Base-by-base conservation (phyloP, 148 eudicot species). In the Camellia sinensis region DNA sequence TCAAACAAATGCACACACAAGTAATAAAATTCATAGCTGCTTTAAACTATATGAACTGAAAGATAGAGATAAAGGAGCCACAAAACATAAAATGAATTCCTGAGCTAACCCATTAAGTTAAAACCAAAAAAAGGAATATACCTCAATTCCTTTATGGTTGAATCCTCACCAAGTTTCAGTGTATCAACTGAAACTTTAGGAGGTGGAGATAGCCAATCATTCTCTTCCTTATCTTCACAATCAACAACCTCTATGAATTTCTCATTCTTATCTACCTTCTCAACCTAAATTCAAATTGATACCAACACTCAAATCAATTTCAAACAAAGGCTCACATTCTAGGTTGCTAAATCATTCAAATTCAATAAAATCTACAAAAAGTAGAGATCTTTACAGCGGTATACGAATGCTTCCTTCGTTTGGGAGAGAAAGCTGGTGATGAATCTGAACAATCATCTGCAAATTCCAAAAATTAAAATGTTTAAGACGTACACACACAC, bases 171-270 rank as follows among this genome's bases (percentile, higher is more conserved):
- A n/a, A 63, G 59, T 70, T 85, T 87, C 29, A 65, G 22, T 15
- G 61, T 13, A 74, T 78, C 76, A 41, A 59, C 82, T 1, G 78
- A 67, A 74, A 84, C 76, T 81, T 88, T 87, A 4, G 96, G 96
- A 41, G 97, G 90, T 62, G 98, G 92, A 14, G 84, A 88, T 75
- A 92, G 76, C 94, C 91, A 90, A 81, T 92, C 94, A 75, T 90
- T 92, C 21, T 89, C 93, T 0, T 90, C 92, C 40, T 88, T 88
- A 43, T 85, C 89, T 9, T 89, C 94, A 45, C 88, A 78, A 76
- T 86, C 89, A 80, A 86, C 64, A 71, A 88, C 68, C 14, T 83
- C 46, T 59, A 80, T 67, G 43, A 74, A 85, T n/a, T 80, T 76
- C 63, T 9, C 78, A 43, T 82, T 78, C 45, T 43, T 63, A 21